Percentiles rank a stretch among this genome's conserved stretches.
phyloP scores from a whole-genome alignment of 78 protist genomes.

The Dictyostelium capitatum region DNA sequence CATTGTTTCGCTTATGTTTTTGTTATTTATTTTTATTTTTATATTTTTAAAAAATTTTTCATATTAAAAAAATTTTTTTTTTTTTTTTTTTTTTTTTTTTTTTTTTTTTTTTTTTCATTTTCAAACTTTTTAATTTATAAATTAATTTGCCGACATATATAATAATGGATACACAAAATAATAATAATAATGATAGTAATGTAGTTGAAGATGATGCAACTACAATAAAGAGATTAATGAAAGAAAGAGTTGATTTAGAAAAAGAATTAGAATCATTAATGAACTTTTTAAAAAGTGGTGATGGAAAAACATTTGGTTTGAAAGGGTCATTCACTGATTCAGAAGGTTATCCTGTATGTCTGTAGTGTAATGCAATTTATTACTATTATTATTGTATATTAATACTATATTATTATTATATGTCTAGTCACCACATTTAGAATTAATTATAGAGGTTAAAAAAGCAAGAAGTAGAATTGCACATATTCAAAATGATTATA shows the following conservation, averaged over 20 bases:
- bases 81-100: not conserved
- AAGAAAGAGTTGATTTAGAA: conserved; percentile 20
- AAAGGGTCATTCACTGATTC: conserved; percentile 57
- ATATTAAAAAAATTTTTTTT: not conserved
- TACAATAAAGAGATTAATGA: not conserved
- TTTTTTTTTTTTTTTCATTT: not conserved
- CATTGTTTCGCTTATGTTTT: too few species aligned
- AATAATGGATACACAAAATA: not conserved
- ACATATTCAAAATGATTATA: conserved; percentile 66
- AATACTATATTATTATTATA: too few species aligned
- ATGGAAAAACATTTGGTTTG: conserved; percentile 50
- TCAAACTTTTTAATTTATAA: not conserved
- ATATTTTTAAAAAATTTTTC: not conserved
- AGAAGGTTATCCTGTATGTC: conserved; percentile 77
- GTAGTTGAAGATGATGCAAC: not conserved
- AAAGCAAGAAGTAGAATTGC: conserved; percentile 72
- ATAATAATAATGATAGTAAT: not conserved
- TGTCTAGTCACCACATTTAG: conserved; percentile 69
- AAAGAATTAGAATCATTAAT: conserved; percentile 20
- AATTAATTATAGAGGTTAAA: conserved; percentile 70
- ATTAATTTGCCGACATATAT: not conserved
- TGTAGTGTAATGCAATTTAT: too few species aligned
- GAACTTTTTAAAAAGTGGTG: conserved; percentile 49
- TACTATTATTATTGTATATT: not conserved
- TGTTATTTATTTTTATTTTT: too few species aligned